Evolutionary conservation across 768 basidiomycete species (phyloP), one percentile per base, ranked within the genome.

Genomic region (Boletus fagicola): DNA sequence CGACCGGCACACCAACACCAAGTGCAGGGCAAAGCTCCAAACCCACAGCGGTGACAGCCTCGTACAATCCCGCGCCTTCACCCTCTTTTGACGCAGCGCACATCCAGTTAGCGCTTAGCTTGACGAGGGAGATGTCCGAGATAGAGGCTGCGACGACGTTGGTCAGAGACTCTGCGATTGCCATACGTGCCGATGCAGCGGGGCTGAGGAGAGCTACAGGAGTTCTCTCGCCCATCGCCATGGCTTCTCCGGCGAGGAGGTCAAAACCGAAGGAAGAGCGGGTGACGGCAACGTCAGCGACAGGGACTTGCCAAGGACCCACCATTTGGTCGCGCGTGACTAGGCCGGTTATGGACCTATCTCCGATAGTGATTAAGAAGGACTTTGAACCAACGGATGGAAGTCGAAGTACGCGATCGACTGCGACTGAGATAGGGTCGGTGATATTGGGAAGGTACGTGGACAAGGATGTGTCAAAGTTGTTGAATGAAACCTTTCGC

Each of bases 31-130:
- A 99, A 24, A 99, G 78, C 53, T 95, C 93, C 80, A 94, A 81
- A 12, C 96, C 97, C 46, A 98, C 83, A 7, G 97, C 92, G 54
- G 86, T 76, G 10, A 93, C 92, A 24, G 95, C 96, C 57, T 88
- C 91, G 72, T 96, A 98, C 54, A 99, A 78, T 12, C 81, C 87
- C 0, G 86, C 86, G 12, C 96, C 96, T 68, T 98, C 96, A 45
- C 95, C 89, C 65, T 85, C 78, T 69, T 90, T 90, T 10, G 86
- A 87, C 6, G 96, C 92, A 4, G 95, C 94, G 58, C 91, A 94
- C 97, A 99, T 99, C 97, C 97, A 99, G 72, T 99, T 99, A 46
- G 96, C 96, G 61, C 93, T 95, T n/a, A 99, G 80, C 74, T 99
- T 99, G 66, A 97, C 84, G 55, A 80, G 78, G 3, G 80, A 78